Evolutionary conservation across 495 filamentous ascomycete genomes (phyloP).

Genomic region (Penicillium desertorum): DNA sequence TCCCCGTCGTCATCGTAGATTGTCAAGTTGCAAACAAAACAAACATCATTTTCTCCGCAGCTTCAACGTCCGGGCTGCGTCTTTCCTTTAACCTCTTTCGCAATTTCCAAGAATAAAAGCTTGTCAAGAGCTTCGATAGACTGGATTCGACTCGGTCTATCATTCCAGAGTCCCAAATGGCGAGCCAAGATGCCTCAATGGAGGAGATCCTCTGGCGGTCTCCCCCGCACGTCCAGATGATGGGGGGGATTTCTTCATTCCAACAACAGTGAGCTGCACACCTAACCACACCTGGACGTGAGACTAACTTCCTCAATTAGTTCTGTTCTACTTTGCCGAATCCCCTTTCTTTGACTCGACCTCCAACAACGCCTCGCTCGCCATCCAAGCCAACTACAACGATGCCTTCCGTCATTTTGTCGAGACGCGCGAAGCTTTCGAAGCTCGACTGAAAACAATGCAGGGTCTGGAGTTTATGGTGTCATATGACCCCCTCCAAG

Average conservation of each 20-base stretch:
- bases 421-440: constrained; percentile 73
- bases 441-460: constrained; percentile 72
- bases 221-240: constrained; percentile 57
- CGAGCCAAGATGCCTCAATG: constrained; percentile 57
- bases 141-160: neutral
- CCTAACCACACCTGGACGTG: neutral
- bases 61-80: constrained; percentile 8
- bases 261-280: constrained; percentile 43
- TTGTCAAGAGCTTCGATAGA: neutral
- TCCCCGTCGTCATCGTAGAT: neutral
- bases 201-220: constrained; percentile 79
- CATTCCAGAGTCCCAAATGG: constrained; percentile 25
- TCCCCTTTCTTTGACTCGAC: constrained; percentile 90
- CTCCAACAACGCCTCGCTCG: constrained; percentile 81
- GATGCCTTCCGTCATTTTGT: constrained; percentile 62
- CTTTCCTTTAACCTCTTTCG: constrained; percentile 2
- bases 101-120: neutral
- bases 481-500: constrained; percentile 65
- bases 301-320: constrained; percentile 24
- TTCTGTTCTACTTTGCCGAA: constrained; percentile 86
- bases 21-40: constrained; percentile 36
- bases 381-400: constrained; percentile 73
- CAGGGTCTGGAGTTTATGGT: constrained; percentile 81
- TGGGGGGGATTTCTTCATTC: constrained; percentile 56
- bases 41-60: constrained; percentile 35